phyloP scores from a whole-genome alignment of 2,329 filamentous ascomycete species.

The Trichoderma sp. region DNA sequence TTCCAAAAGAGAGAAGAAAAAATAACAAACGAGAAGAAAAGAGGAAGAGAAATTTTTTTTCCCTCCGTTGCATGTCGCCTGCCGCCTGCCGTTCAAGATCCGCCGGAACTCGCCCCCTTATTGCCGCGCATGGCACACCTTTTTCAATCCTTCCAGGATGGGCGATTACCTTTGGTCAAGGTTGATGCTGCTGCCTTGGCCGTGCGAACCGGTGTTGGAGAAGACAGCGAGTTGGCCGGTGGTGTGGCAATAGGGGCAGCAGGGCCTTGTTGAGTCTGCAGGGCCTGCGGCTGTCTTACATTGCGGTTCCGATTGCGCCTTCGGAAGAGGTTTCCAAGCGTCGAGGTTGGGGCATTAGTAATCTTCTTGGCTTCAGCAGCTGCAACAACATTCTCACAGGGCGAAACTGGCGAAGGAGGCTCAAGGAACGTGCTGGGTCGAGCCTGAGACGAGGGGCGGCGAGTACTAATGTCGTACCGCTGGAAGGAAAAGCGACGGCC shows the following conservation, averaged over 20 bases:
- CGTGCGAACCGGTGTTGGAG: constrained; percentile 24
- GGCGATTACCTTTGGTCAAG: constrained; percentile 13
- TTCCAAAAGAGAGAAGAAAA: neutral
- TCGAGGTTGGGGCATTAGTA: constrained; percentile 31
- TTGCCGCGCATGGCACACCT: neutral
- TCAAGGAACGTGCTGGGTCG: constrained; percentile 2
- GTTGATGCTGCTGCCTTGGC: neutral
- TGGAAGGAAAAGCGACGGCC: constrained; percentile 19
- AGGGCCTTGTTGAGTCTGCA: neutral
- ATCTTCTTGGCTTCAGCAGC: neutral
- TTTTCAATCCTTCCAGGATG: neutral
- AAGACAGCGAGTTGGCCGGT: neutral
- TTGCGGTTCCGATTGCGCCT: constrained; percentile 29
- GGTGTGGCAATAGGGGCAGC: neutral
- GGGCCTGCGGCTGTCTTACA: neutral
- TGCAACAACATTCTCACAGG: neutral
- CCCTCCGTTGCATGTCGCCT: neutral
- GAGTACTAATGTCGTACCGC: constrained; percentile 23
- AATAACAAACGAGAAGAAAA: neutral
- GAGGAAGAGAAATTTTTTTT: neutral
- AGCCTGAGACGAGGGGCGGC: constrained; percentile 20
- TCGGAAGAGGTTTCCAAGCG: constrained; percentile 33
- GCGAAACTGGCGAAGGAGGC: neutral
- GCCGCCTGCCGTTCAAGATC: neutral
- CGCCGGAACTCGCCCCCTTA: neutral